Conservation (phyloP, 1,284 basidiomycete species). For the Pholiota adiposa region DNA sequence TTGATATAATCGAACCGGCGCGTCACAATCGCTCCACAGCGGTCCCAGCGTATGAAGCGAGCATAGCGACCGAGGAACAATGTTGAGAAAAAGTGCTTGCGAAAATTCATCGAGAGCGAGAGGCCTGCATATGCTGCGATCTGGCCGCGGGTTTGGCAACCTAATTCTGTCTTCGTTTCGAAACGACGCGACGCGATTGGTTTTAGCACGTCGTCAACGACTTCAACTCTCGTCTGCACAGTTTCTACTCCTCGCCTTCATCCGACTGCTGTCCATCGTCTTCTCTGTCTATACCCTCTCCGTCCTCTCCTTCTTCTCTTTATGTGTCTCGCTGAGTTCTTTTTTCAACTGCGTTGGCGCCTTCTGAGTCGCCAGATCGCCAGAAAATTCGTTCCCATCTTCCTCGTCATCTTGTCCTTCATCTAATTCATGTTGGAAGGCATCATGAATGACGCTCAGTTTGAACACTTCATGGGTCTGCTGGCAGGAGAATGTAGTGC, state of each 20-base stretch:
- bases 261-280: too few relatives aligned
- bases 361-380: not conserved
- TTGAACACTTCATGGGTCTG: not conserved
- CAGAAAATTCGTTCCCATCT: not conserved
- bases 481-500: not conserved
- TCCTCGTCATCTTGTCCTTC: too few relatives aligned
- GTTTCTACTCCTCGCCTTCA: too few relatives aligned
- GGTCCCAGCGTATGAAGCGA: not conserved
- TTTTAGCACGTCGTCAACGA: not conserved
- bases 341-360: not conserved
- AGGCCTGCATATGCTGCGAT: not conserved
- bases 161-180: too few relatives aligned
- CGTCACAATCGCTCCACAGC: not conserved
- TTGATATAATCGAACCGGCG: not conserved
- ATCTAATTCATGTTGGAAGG: not conserved
- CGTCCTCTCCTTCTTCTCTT: not conserved
- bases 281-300: too few relatives aligned
- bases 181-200: too few relatives aligned
- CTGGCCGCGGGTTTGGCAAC: not conserved
- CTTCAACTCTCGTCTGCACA: too few relatives aligned
- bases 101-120: not conserved
- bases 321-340: not conserved
- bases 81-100: not conserved
- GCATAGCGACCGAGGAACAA: not conserved
- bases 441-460: not conserved